Evolutionary conservation across 2,329 filamentous ascomycete genomes (phyloP).

Genomic region (Penicillium capsulatum): DNA sequence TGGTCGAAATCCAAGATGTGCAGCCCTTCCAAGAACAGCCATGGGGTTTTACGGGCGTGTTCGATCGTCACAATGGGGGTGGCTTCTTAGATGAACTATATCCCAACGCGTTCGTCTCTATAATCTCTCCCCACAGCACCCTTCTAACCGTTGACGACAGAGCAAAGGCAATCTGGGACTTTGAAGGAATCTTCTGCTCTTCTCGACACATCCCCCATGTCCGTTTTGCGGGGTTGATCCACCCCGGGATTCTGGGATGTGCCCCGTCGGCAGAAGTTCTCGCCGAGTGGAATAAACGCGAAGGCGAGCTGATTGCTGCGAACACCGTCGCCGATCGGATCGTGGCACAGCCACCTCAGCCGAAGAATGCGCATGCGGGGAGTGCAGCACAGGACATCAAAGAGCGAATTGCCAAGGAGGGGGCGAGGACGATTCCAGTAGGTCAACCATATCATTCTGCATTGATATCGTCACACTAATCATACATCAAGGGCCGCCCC

Average conservation of each 20-base stretch:
- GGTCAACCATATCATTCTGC: too few species aligned
- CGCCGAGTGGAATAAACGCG: slow-evolving; percentile 76
- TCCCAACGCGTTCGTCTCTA: slow-evolving; percentile 62
- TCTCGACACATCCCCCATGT: slow-evolving; percentile 84
- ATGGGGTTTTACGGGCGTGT: slow-evolving; percentile 87
- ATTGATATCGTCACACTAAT: background rate
- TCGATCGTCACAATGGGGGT: slow-evolving; percentile 75
- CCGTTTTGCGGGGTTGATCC: slow-evolving; percentile 82
- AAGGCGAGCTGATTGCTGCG: slow-evolving; percentile 71
- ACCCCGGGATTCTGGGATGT: slow-evolving; percentile 86
- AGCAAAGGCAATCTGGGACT: slow-evolving; percentile 72
- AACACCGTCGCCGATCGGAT: slow-evolving; percentile 61
- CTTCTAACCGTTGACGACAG: slow-evolving; percentile 19
- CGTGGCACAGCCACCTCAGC: slow-evolving; percentile 73
- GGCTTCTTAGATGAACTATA: slow-evolving; percentile 87
- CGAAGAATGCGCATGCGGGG: slow-evolving; percentile 69
- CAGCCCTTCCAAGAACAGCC: slow-evolving; percentile 81
- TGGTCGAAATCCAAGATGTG: slow-evolving; percentile 90
- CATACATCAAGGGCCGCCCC: slow-evolving; percentile 55
- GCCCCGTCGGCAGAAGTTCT: slow-evolving; percentile 76
- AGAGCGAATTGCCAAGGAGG: slow-evolving; percentile 68
- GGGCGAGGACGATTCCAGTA: slow-evolving; percentile 76
- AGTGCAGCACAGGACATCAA: slow-evolving; percentile 55
- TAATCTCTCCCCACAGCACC: background rate
- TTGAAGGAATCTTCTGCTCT: slow-evolving; percentile 74